Percentiles rank a stretch among this genome's conserved stretches.
Conservation (phyloP, 345 rosid genomes). For the Syzygium aqueum region DNA sequence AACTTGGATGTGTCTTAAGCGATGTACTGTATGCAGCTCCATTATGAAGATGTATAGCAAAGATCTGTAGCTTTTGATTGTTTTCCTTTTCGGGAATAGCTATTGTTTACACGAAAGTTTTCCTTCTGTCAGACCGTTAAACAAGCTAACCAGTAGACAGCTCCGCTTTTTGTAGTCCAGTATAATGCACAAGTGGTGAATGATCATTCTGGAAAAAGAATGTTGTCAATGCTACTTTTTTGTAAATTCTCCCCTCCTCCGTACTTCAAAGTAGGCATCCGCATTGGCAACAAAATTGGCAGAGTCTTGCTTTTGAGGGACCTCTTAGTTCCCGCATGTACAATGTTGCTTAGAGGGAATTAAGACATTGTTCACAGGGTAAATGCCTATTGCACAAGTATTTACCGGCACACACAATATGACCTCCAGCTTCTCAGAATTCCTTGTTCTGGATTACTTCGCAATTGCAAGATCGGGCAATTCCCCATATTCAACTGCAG, state of each 20-base stretch:
- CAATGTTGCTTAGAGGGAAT: not conserved
- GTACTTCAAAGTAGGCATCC: not conserved
- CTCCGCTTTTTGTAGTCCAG: not conserved
- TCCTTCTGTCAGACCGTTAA: not conserved
- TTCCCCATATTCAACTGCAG: slow-evolving; percentile 3
- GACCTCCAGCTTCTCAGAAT: not conserved
- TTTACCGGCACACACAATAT: not conserved
- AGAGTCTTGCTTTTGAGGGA: not conserved
- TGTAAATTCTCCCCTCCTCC: not conserved
- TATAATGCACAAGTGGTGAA: not conserved
- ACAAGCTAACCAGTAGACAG: not conserved
- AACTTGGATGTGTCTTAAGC: not conserved
- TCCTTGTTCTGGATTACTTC: slow-evolving; percentile 1
- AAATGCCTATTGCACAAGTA: not conserved
- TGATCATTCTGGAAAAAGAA: not conserved
- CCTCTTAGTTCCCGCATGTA: not conserved
- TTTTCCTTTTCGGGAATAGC: not conserved
- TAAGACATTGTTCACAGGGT: not conserved
- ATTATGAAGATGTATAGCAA: not conserved
- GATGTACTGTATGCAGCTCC: not conserved
- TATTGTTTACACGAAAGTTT: not conserved
- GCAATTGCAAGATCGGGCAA: slow-evolving; percentile 6
- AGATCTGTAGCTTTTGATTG: not conserved
- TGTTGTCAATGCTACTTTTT: not conserved
- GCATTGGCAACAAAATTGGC: not conserved